Base-by-base conservation (phyloP, 352 stramenopile genomes). In the Thraustochytrium striatum region DNA sequence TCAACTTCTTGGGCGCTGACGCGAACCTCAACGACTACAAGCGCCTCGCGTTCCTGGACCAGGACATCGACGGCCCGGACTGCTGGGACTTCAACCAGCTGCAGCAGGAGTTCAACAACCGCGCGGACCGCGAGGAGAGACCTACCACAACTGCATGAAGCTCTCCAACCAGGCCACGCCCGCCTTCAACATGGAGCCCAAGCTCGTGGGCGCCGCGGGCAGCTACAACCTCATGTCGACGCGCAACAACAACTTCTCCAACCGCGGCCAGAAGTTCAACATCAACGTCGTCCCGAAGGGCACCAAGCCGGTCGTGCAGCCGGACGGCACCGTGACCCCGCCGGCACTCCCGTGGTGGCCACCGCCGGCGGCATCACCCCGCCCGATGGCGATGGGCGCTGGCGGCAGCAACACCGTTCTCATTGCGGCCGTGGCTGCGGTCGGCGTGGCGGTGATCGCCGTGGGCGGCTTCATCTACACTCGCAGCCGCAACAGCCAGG, bases 241-340 rank as follows among this genome's bases (percentile, higher is more conserved):
- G 28, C 72, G 84, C 28, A 87, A 87, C 72, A 87, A 87, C 82
- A 87, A 87, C 84, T 85, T 86, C 69, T 85, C 80, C 3, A 87
- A 87, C 57, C 28, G 84, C 65, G 65, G 65, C 13, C 39, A 70
- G 30, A 75, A 75, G 52, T 39, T 25, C 47, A 19, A 44, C 16
- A 32, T 75, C 3, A 75, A 39, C 30, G 65, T 75, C 11, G 65
- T 75, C 5, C 0, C 0, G 0, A 43, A 13, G 28, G 65, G 65
- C 50, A n/a, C n/a, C n/a, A n/a, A n/a, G n/a, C n/a, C n/a, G n/a
- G n/a, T n/a, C n/a, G n/a, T n/a, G n/a, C n/a, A n/a, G n/a, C n/a
- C n/a, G n/a, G n/a, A n/a, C n/a, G n/a, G n/a, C n/a, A n/a, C n/a
- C n/a, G n/a, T n/a, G n/a, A n/a, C n/a, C n/a, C n/a, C n/a, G n/a